Base-by-base conservation (phyloP, 352 stramenopile genomes). In the Phytopythium helicoides region DNA sequence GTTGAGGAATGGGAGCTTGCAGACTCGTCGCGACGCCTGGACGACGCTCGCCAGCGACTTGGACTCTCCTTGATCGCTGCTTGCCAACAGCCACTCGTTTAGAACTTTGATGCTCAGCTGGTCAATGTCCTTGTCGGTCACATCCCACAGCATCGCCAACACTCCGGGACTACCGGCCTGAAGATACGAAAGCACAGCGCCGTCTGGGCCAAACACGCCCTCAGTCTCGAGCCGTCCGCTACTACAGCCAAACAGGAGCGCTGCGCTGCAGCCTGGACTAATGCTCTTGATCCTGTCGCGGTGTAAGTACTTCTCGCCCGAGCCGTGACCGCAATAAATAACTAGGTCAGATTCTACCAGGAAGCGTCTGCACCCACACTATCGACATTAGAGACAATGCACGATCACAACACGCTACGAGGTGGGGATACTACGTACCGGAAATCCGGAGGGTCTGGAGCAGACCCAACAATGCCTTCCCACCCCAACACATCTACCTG, bases 71-170 rank as follows among this genome's bases (percentile, higher is more conserved):
- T 86, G 64, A 7, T 64, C 60, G 28, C 76, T 21, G 78, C 68
- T 52, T 44, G 75, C 42, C 74, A 98, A 19, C 33, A 91, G 67
- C 82, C 76, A 90, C 11, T 78, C 63, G 31, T 69, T 52, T 2
- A 95, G 52, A 22, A 95, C 64, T 1, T 71, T 58, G 33, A 79
- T 58, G 60, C 86, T 88, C 33, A 96, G 60, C n/a, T 96, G 77
- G 71, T 99, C 97, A 58, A 99, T 98, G 69, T 99, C 97, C 52
- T 87, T 82, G 66, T 99, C 97, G 22, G 97, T 99, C 15, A 99
- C 97, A 69, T 99, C 97, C 97, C 97, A 99, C 12, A 99, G 77
- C 85, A 99, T 99, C 15, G 91, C 96, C 19, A 99, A 76, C n/a
- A 99, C 96, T 6, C 86, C 94, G 0, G 93, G 89, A 37, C 92